phyloP scores from a whole-genome alignment of 2,329 filamentous ascomycete genomes.

The Chaetoscypha palmicola region DNA sequence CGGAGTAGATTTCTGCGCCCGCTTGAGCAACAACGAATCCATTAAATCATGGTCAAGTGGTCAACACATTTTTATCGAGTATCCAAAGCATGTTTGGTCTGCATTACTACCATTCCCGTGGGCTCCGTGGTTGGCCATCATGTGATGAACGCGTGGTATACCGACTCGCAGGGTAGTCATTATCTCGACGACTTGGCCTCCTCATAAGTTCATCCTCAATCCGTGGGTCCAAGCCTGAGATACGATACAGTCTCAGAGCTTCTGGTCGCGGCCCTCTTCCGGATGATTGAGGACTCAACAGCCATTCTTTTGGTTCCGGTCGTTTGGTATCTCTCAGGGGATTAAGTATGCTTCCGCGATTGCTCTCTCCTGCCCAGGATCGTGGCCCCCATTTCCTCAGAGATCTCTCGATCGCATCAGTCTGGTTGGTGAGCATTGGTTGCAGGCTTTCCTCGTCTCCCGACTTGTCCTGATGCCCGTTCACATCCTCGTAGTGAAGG shows the following conservation, averaged over 20 bases:
- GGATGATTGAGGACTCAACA: not conserved
- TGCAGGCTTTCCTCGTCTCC: not conserved
- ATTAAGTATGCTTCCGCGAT: not conserved
- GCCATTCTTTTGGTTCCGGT: not conserved
- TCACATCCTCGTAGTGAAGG: constrained; percentile 46
- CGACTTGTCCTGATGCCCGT: constrained; percentile 36
- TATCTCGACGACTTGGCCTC: not conserved
- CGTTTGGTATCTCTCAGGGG: not conserved
- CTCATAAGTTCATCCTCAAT: not conserved
- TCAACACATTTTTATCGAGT: too few relatives aligned
- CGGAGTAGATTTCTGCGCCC: too few relatives aligned
- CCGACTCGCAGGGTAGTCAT: not conserved
- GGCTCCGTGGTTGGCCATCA: not conserved
- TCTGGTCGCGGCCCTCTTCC: not conserved
- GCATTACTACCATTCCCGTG: too few relatives aligned
- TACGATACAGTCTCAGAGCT: not conserved
- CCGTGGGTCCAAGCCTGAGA: not conserved
- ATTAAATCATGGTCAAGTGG: too few relatives aligned
- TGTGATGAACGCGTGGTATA: not conserved
- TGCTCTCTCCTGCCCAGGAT: too few relatives aligned
- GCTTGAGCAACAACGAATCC: too few relatives aligned
- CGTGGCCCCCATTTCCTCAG: not conserved
- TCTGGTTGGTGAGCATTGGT: constrained; percentile 1
- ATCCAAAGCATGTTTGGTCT: too few relatives aligned
- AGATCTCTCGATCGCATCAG: not conserved